Conservation (phyloP, 768 basidiomycete genomes). For the Suillus weaverae region DNA sequence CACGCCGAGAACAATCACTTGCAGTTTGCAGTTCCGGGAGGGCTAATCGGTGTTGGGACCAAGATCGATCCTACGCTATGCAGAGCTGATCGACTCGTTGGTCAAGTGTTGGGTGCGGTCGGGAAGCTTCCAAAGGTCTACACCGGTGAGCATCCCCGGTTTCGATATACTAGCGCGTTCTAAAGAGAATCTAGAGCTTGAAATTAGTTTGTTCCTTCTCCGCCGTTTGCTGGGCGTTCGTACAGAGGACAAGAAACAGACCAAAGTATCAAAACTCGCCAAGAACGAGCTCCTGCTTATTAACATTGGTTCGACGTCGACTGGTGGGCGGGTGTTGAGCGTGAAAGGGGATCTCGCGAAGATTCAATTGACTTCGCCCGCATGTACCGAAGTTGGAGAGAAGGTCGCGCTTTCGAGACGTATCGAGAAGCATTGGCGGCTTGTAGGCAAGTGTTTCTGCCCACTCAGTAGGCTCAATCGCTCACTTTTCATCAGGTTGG, state of each 20-base stretch:
- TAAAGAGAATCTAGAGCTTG: constrained; percentile 58
- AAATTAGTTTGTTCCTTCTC: constrained; percentile 92
- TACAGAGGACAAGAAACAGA: constrained; percentile 98
- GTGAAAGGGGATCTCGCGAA: constrained; percentile 95
- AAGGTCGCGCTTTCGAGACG: constrained; percentile 94
- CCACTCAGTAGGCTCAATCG: background rate
- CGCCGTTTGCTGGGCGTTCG: constrained; percentile 96
- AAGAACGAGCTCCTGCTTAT: constrained; percentile 93
- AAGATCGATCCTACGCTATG: constrained; percentile 95
- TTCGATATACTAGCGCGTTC: background rate
- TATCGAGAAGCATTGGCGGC: constrained; percentile 98
- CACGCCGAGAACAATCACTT: constrained; percentile 95
- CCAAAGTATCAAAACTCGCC: constrained; percentile 87
- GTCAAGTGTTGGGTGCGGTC: constrained; percentile 93
- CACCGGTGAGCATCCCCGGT: constrained; percentile 52
- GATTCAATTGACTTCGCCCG: constrained; percentile 91
- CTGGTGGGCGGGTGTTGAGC: constrained; percentile 90
- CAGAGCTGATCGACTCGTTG: constrained; percentile 94
- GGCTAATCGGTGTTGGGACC: constrained; percentile 97
- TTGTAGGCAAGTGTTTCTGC: constrained; percentile 69
- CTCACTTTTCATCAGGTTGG: constrained; percentile 41
- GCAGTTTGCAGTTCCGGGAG: constrained; percentile 95
- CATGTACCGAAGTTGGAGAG: constrained; percentile 95
- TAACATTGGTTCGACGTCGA: constrained; percentile 97
- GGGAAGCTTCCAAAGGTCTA: constrained; percentile 94